A percentile compares a stretch with the other conserved stretches of the same genome.
Conservation (phyloP, 169 alveolate species). For the Theileria equi region DNA sequence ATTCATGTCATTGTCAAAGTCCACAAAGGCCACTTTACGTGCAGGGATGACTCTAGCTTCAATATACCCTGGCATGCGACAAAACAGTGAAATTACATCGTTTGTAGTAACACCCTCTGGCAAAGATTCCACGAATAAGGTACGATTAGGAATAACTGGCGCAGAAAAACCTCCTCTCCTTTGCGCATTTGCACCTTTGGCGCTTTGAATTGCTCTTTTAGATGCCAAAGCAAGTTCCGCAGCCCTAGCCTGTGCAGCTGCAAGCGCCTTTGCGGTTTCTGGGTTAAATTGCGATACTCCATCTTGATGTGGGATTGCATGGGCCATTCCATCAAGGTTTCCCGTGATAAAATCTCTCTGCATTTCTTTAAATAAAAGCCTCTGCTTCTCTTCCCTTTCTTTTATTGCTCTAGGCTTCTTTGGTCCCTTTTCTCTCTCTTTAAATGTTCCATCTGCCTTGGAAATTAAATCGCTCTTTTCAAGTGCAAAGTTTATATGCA, state of each 20-base stretch:
- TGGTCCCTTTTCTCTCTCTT: constrained; percentile 74
- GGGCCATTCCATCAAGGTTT: constrained; percentile 11
- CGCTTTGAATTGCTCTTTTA: background rate
- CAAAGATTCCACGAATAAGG: constrained; percentile 76
- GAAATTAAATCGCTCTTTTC: constrained; percentile 76
- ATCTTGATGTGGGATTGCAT: too few relatives aligned
- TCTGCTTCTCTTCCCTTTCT: constrained; percentile 73
- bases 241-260: constrained; percentile 35
- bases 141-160: constrained; percentile 70
- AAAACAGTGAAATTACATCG: constrained; percentile 67
- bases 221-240: background rate
- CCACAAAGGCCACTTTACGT: constrained; percentile 79
- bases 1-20: constrained; percentile 69
- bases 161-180: too few relatives aligned
- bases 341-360: constrained; percentile 66
- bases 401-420: constrained; percentile 76
- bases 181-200: background rate
- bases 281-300: constrained; percentile 43
- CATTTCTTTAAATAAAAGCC: constrained; percentile 62
- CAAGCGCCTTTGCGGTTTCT: constrained; percentile 11
- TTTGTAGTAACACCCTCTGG: constrained; percentile 70
- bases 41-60: constrained; percentile 78
- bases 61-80: constrained; percentile 67
- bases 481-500: constrained; percentile 76
- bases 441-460: constrained; percentile 77